Conservation (phyloP, 495 filamentous ascomycete species). For the Hyaloscypha finlandica region DNA sequence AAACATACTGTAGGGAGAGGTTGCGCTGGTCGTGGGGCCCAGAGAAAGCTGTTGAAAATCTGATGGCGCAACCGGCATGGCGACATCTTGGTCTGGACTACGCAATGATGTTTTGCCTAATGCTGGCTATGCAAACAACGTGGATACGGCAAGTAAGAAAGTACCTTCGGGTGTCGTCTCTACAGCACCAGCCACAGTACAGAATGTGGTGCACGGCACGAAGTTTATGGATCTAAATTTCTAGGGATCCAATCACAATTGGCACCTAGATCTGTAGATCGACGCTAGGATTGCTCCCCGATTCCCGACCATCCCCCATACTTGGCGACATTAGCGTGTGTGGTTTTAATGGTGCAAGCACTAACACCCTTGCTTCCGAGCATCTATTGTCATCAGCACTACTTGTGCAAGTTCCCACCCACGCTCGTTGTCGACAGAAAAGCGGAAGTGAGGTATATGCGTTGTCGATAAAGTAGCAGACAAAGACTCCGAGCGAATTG, state of each 20-base stretch:
- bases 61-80: no score
- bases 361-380: slow-evolving; percentile 8
- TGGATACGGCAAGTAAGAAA: not conserved
- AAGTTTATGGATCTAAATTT: not conserved
- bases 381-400: not conserved
- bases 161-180: not conserved
- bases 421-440: not conserved
- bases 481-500: no score
- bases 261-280: slow-evolving; percentile 5
- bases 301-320: slow-evolving; percentile 4
- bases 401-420: not conserved
- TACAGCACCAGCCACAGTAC: not conserved
- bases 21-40: no score
- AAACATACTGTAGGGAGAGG: no score
- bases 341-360: not conserved
- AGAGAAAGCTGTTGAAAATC: no score
- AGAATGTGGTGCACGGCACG: not conserved
- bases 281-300: slow-evolving; percentile 12
- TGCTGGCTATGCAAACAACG: no score
- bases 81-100: no score
- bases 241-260: slow-evolving; percentile 1
- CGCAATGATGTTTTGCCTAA: no score
- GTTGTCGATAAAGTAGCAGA: not conserved
- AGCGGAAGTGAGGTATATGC: not conserved
- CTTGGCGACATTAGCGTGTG: slow-evolving; percentile 13